Evolutionary conservation across 306 rosid genomes (phyloP), one percentile per base, ranked within the genome.

Genomic region (Begonia masoniana): DNA sequence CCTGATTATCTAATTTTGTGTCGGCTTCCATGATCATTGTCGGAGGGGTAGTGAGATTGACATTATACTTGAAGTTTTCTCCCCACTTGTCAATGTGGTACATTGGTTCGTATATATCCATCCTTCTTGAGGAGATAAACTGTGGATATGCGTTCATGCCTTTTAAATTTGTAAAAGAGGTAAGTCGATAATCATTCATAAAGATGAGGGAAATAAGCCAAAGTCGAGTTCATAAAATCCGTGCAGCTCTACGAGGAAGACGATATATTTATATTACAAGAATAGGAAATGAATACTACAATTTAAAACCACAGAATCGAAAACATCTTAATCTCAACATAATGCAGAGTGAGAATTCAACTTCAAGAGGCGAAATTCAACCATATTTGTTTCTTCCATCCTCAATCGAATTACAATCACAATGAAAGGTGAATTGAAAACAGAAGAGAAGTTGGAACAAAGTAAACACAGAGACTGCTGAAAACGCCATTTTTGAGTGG

Each of bases 11-110:
- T 50, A 82, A 52, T 65, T 78, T 81, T 14, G 69, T 39, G 21
- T 83, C 76, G 2, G 41, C 72, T 35, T 83, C 86, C 24, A 68
- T 73, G 26, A 85, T 58, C 54, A 82, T 48, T 15, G 88, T 59
- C 17, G 75, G 51, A 10, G 94, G 63, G 15, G 78, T 50, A 63
- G 60, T 62, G 50, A 76, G 59, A 69, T 61, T 74, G 63, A 75
- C 76, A 59, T 67, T 73, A 56, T 43, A 64, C 59, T 55, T 73
- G 66, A 80, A 91, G 65, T 67, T 74, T 69, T 85, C 96, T 42
- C 76, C 94, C 97, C 97, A 91, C 79, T 70, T 75, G 71, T 71
- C 67, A 78, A 85, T 67, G 66, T 75, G 95, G 68, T 85, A 80
- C 26, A 85, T 73, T 56, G 97, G 94, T 68, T 91, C 94, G 63